These are phyloP conservation scores for Lactarius hengduanensis DNA, from an alignment of 768 basidiomycete genomes.

Conservation along the genomic window DNA sequence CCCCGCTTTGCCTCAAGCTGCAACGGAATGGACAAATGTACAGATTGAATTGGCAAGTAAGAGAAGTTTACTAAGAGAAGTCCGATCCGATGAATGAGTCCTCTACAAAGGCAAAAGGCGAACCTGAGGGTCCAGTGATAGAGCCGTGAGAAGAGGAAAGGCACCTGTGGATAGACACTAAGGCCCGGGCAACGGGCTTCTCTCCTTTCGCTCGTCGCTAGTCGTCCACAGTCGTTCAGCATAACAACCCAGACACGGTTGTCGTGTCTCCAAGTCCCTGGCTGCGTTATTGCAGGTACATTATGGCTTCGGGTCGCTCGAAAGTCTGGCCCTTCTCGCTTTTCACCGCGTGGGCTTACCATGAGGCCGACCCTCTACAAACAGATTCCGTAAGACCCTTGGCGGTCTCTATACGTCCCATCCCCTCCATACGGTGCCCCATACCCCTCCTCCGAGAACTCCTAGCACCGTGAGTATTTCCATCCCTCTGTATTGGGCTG, in stretches of 20 bases:
- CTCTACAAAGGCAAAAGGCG: neutral
- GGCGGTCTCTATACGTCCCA: conserved; percentile 17
- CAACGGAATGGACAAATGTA: neutral
- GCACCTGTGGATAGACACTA: neutral
- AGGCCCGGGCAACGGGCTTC: neutral
- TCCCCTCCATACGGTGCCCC: conserved; percentile 21
- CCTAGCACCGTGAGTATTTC: conserved; percentile 18
- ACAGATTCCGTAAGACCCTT: conserved; percentile 21
- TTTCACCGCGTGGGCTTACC: conserved; percentile 28
- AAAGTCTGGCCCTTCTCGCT: conserved; percentile 27
- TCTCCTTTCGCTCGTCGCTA: conserved; percentile 1
- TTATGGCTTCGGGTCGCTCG: conserved; percentile 15
- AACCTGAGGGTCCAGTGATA: conserved; percentile 10
- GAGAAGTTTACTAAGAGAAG: neutral
- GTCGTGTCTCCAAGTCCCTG: neutral
- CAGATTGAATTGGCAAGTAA: neutral
- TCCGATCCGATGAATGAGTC: neutral
- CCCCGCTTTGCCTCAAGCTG: neutral
- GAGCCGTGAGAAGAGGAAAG: conserved; percentile 21
- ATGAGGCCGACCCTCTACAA: conserved; percentile 28
- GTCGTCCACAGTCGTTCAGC: neutral
- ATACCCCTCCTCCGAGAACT: conserved; percentile 13
- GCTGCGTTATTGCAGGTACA: neutral
- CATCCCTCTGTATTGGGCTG: neutral
- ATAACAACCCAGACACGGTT: neutral